Evolutionary conservation across 202 grass and related monocot species (phyloP), one percentile per base, ranked within the genome.

Genomic region (Setaria viridis): DNA sequence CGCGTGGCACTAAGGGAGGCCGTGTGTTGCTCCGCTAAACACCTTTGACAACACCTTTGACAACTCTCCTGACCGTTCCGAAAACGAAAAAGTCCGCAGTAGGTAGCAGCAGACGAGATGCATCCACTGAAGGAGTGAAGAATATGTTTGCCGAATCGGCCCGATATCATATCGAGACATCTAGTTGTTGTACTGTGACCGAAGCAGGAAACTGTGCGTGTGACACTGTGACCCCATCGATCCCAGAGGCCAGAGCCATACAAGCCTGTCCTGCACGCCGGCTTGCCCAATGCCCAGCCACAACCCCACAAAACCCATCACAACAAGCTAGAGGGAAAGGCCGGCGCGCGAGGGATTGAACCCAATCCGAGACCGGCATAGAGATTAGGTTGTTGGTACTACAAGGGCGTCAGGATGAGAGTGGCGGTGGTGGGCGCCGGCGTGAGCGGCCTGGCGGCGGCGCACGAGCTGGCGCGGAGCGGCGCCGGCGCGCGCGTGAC

Each of bases 391-490:
- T 14, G 21, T 41, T 41, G 39, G 39, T 6, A 5, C 39, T 35
- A 5, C 39, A 41, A 41, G 39, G 39, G 39, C 39, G 70, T 21
- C 29, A 54, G 48, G 72, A 85, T 87, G 95, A 83, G 79, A 70
- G 95, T 94, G 46, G 95, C 90, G 6, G 91, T 97, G 66, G 91
- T 97, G 7, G 95, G 95, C n/a, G 95, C 79, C 57, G 95, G 95
- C 58, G 86, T 94, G 21, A 94, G 92, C 72, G 92, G 92, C 6
- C 45, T 94, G 19, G 90, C 75, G 55, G 88, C 92, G 39, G 95
- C 92, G 14, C 85, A 88, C 57, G 87, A 89, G 46, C 74, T 97
- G 45, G 88, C 82, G 1, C 74, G 65, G 60, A 84, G 74, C 17
- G 88, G 65, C 4, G 37, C 37, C 37, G 82, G 77, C 9, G 49